Evolutionary conservation across 108 stramenopile genomes (phyloP), one percentile per base, ranked within the genome.

Genomic region (Pseudonitzschia delicatissima): DNA sequence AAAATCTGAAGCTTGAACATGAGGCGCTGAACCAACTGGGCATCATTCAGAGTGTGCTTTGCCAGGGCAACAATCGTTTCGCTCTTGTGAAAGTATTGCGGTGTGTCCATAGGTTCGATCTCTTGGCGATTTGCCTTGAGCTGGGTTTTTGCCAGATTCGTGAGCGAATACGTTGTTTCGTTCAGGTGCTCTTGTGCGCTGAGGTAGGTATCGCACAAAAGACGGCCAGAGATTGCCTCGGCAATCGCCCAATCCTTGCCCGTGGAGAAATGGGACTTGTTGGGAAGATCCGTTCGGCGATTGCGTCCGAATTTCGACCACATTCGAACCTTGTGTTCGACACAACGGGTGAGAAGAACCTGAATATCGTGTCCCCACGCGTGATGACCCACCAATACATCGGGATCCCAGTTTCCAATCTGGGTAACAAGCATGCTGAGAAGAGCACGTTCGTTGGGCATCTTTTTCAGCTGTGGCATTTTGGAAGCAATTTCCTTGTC

Each of bases 301-400:
- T 96, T 93, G 37, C 97, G 90, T 6, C 99, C 99, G 45, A 99
- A 70, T 74, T 95, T 95, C 73, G 88, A 89, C 97, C 99, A 99
- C 67, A 86, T 77, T 45, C 52, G 44, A 11, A 98, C 74, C 79
- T 98, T 97, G 69, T 91, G 85, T 60, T 87, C 90, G 20, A 83
- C 78, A 64, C 94, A 91, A 35, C 99, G 89, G 40, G 57, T 75
- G 33, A 99, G 87, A 8, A 99, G 82, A 6, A 99, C 93, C 71
- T 98, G 97, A 29, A 98, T 73, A 57, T 97, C 98, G 64, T 97
- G 96, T 11, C 66, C 76, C 83, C 92, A 89, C 28, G 97, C 92
- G 79, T 98, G 97, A 90, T 99, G 99, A 4, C 95, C 97, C 2
- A 96, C 88, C 27, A 99, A 31, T 9, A 97, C 87, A 64, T 99